These are phyloP conservation scores for Talaromyces rugulosus DNA, from an alignment of 2,329 filamentous ascomycete species.

Conservation along the genomic window DNA sequence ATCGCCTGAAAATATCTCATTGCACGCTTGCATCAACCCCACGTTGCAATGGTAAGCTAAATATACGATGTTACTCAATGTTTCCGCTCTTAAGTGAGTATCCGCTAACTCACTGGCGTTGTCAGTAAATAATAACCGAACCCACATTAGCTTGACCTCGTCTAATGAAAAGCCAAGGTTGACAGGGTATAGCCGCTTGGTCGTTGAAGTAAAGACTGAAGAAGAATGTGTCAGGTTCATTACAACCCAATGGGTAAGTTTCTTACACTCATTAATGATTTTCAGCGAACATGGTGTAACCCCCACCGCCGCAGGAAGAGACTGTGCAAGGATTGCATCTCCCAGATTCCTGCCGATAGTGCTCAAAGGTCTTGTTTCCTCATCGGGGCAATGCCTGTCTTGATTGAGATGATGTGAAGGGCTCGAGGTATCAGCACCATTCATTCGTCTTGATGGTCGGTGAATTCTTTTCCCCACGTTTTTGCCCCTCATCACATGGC, in stretches of 20 bases:
- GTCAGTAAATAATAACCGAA: slow-evolving; percentile 6
- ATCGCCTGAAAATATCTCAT: not conserved
- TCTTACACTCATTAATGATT: slow-evolving; percentile 8
- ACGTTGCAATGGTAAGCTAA: not conserved
- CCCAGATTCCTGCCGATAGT: not conserved
- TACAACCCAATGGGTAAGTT: not conserved
- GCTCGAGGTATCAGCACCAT: not conserved
- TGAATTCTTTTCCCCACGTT: slow-evolving; percentile 9
- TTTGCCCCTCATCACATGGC: slow-evolving; percentile 13
- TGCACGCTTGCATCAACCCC: slow-evolving; percentile 4
- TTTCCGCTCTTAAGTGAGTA: not conserved
- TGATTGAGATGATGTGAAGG: not conserved
- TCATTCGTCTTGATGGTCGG: slow-evolving; percentile 2
- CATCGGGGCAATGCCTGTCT: not conserved
- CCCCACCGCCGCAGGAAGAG: slow-evolving; percentile 4
- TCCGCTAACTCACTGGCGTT: slow-evolving; percentile 3
- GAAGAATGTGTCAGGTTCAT: not conserved
- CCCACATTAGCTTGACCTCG: slow-evolving; percentile 8
- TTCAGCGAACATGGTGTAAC: slow-evolving; percentile 1
- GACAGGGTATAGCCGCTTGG: slow-evolving; percentile 5
- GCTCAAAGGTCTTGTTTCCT: not conserved
- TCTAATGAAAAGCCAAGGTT: slow-evolving; percentile 6
- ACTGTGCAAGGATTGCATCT: slow-evolving; percentile 1
- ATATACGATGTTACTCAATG: not conserved
- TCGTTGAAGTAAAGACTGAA: slow-evolving; percentile 2